A percentile compares a stretch with the other conserved stretches of the same genome.
phyloP scores from a whole-genome alignment of 768 basidiomycete genomes.

The Psilocybe cubensis region DNA sequence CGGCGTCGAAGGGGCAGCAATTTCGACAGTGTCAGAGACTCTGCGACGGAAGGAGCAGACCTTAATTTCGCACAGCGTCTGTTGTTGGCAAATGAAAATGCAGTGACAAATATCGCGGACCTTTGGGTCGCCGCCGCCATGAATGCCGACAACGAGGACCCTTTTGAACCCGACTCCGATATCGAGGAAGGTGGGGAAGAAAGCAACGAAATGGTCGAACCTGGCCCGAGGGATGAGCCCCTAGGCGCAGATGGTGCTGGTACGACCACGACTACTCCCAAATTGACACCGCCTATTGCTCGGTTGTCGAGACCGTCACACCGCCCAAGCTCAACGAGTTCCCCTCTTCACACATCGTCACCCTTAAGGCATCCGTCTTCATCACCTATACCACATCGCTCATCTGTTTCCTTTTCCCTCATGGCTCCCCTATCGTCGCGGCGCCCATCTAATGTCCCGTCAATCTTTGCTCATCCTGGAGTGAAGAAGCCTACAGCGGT shows the following conservation, averaged over 20 bases:
- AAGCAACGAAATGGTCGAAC: conserved; percentile 19
- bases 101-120: conserved; percentile 93
- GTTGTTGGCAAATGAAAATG: conserved; percentile 92
- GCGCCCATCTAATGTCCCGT: conserved; percentile 65
- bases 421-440: conserved; percentile 45
- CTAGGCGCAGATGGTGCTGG: not conserved
- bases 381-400: conserved; percentile 29
- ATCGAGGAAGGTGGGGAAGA: conserved; percentile 34
- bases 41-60: conserved; percentile 41
- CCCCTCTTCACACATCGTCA: conserved; percentile 34
- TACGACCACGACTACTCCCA: not conserved
- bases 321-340: conserved; percentile 31
- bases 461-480: conserved; percentile 85
- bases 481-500: conserved; percentile 80
- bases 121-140: conserved; percentile 98
- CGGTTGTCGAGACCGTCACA: conserved; percentile 30
- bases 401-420: conserved; percentile 39
- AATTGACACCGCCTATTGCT: conserved; percentile 24
- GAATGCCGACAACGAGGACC: conserved; percentile 90
- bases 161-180: conserved; percentile 64
- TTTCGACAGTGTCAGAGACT: conserved; percentile 46
- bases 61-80: conserved; percentile 89
- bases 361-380: conserved; percentile 32
- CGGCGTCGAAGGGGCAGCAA: conserved; percentile 56
- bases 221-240: not conserved